A percentile compares a stretch with the other conserved stretches of the same genome.
These are phyloP conservation scores for Albatrellus sp. DNA, from an alignment of 1,284 basidiomycete species.

Conservation along the genomic window DNA sequence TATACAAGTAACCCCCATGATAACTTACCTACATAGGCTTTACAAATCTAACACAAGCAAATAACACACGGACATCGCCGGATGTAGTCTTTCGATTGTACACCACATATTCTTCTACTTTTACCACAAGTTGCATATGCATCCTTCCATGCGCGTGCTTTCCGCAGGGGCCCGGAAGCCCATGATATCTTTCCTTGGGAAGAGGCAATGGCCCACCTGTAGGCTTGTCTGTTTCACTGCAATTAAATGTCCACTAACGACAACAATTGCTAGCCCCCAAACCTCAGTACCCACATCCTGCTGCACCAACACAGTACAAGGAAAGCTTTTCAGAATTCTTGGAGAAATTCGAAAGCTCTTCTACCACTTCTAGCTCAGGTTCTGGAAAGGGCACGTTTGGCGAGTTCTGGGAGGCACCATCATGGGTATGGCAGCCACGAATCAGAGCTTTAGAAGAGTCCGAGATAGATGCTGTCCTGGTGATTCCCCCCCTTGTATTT, in stretches of 20 bases:
- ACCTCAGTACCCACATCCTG: conserved; percentile 61
- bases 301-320: conserved; percentile 59
- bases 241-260: not conserved
- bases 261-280: conserved; percentile 31
- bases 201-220: conserved; percentile 51
- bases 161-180: conserved; percentile 32
- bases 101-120: too few species aligned
- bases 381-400: conserved; percentile 16
- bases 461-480: conserved; percentile 75
- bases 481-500: conserved; percentile 25
- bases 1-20: too few species aligned
- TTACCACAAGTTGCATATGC: too few species aligned
- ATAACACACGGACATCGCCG: not conserved
- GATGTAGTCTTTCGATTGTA: too few species aligned
- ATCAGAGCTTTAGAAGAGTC: conserved; percentile 42
- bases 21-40: too few species aligned
- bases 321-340: conserved; percentile 49
- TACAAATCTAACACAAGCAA: too few species aligned
- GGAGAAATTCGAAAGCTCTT: conserved; percentile 35
- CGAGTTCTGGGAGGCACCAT: conserved; percentile 75
- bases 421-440: conserved; percentile 52
- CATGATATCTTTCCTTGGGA: conserved; percentile 74
- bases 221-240: conserved; percentile 13
- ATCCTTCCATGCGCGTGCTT: conserved; percentile 30
- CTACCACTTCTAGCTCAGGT: conserved; percentile 9